Base-by-base conservation (phyloP, 352 stramenopile species). In the Phytopythium cucurbitacearum region DNA sequence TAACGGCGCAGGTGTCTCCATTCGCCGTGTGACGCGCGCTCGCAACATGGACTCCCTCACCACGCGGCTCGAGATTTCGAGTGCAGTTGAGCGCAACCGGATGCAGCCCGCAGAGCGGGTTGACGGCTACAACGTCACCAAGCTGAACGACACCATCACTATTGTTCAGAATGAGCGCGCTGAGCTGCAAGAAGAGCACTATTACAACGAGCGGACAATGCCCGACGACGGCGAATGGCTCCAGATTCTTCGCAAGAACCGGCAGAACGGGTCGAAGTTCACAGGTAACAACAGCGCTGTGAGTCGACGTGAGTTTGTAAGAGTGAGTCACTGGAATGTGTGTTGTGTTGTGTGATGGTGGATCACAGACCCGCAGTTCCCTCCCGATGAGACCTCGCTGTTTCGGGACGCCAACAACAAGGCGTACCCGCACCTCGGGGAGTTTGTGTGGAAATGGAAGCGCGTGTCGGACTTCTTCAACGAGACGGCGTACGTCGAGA, bases 371-470 rank as follows among this genome's bases (percentile, higher is more conserved):
- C 69, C 80, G 21, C 79, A 90, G 54, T 94, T 94, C 53, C 75
- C 80, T 7, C 83, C 83, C 3, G 75, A 91, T 39, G 59, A 64
- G 7, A 71, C 72, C 1, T 90, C 83, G 36, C 69, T 94, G 7
- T 94, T 81, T 52, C 76, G 73, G 8, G 78, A 91, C 48, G 59
- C 52, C 12, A 71, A 56, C 16, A 78, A 87, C 60, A 84, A 85
- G 21, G 83, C 80, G 49, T 85, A 85, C 33, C 72, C 81, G 28
- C 80, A 91, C 45, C 42, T 94, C 43, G 76, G 89, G 33, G 72
- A 89, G n/a, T 74, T 85, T 40, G 69, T 94, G 40, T 87, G 64
- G 60, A 91, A 90, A 58, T 94, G 83, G 83, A 91, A 91, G 63
- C 83, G 83, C 40, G 69, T 94, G 51, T 85, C 74, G 32, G 83